phyloP scores from a whole-genome alignment of 2,329 filamentous ascomycete genomes.

The Emmonsiellopsis sp. region DNA sequence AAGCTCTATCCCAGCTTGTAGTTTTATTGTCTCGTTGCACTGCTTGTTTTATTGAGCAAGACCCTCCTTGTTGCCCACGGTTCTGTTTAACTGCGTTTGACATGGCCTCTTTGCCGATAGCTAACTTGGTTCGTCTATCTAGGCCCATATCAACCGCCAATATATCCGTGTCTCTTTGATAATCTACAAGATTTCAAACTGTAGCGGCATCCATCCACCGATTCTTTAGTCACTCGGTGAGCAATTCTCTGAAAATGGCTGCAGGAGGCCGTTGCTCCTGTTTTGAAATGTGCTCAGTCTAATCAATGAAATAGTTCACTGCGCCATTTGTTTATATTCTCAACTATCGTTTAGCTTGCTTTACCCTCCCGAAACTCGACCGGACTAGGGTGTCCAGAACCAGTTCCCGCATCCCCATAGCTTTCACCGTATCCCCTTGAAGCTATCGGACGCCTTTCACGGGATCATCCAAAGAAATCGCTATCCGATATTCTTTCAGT shows the following conservation, averaged over 20 bases:
- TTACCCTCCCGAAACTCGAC: slow-evolving; percentile 20
- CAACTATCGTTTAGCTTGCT: slow-evolving; percentile 21
- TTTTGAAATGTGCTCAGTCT: slow-evolving; percentile 23
- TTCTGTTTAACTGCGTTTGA: background rate
- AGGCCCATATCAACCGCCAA: background rate
- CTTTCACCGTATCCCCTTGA: background rate
- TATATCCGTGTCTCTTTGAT: background rate
- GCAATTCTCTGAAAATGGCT: slow-evolving; percentile 7
- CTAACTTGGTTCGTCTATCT: background rate
- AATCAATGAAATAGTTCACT: slow-evolving; percentile 30
- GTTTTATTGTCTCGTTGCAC: background rate
- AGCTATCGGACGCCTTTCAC: background rate
- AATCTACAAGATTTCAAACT: background rate
- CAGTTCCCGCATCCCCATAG: background rate
- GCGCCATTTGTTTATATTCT: slow-evolving; percentile 19
- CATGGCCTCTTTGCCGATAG: background rate
- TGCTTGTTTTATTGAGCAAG: background rate
- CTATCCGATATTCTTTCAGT: background rate
- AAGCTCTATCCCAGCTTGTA: background rate
- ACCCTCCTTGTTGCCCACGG: background rate
- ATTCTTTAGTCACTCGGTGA: slow-evolving; percentile 20
- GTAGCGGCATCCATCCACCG: background rate
- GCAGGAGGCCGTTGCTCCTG: slow-evolving; percentile 19
- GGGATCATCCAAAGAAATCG: background rate
- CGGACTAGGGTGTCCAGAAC: slow-evolving; percentile 1